These are phyloP conservation scores for Theobroma grandiflorum DNA, from an alignment of 441 rosid genomes.

Conservation along the genomic window DNA sequence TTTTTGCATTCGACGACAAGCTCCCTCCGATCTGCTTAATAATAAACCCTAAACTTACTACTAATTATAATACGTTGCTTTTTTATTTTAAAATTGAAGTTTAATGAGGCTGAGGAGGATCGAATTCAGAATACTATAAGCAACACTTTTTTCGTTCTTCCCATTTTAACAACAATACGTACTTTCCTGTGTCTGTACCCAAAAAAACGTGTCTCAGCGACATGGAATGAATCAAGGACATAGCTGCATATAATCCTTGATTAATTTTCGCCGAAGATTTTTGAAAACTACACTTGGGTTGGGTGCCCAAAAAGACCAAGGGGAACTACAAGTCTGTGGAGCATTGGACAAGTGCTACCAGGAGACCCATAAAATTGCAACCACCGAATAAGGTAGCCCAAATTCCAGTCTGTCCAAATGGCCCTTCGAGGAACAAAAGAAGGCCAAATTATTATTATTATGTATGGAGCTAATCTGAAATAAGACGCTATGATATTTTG, in stretches of 20 bases:
- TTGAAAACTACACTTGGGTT: neutral
- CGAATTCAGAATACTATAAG: no score
- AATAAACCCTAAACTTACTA: no score
- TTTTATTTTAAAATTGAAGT: no score
- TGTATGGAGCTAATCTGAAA: no score
- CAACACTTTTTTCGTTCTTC: no score
- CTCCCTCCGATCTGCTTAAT: no score
- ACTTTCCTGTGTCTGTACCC: neutral
- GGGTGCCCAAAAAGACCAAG: neutral
- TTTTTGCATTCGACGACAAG: no score
- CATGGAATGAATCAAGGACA: neutral
- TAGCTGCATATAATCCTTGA: neutral
- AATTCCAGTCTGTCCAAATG: neutral
- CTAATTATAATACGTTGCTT: no score
- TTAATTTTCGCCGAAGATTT: no score
- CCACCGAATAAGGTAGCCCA: neutral
- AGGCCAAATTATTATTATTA: no score
- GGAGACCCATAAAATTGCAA: neutral
- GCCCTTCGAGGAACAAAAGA: neutral
- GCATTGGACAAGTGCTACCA: neutral
- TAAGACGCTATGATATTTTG: no score
- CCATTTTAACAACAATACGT: neutral
- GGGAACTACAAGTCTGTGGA: neutral
- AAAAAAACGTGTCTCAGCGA: neutral
- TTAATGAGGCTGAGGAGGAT: no score